Evolutionary conservation across 2,329 filamentous ascomycete genomes (phyloP), one percentile per base, ranked within the genome.

Genomic region (Aspergillus sp.): DNA sequence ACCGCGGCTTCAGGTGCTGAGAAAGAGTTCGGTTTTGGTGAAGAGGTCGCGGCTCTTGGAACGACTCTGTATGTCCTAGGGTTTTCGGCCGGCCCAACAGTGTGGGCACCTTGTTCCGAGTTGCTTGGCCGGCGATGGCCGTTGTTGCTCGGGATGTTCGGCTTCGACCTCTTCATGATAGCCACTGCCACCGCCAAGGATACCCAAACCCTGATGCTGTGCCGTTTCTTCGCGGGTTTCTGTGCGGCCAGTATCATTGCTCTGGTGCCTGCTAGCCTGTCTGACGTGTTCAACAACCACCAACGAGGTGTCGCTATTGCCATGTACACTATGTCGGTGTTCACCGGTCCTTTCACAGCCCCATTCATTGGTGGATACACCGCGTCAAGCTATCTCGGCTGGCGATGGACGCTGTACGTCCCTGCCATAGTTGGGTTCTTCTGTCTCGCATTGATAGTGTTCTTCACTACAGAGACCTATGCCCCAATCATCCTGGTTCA

Each of bases 21-120:
- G 21, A 52, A 58, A 5, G 73, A 81, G 23, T 83, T 82, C 63
- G 63, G 77, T 5, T 77, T 81, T 10, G 71, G 76, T 7, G 66
- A 60, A 2, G 74, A 80, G 61, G 75, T 81, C 2, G 68, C 75
- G 2, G 75, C 73, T 0, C 69, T 82, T 5, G 80, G 81, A 10
- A 78, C 80, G 1, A 77, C 77, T 1, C 68, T 83, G 8, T 78
- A 81, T 36, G 71, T 83, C 0, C 74, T 81, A 44, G 78, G 82
- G 1, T 85, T 84, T 62, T 81, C 81, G 0, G 64, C 86, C 4
- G 87, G 87, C 0, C 86, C 87, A 0, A 70, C 88, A 8, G 64
- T 89, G 2, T 87, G 84, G 83, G 85, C 83, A 5, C 86, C 86
- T 0, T 69, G 88, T 19, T 84, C 81, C 52, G 86, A 89, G 68